These are phyloP conservation scores for Drechslerella stenobrocha DNA, from an alignment of 2,329 filamentous ascomycete genomes.

Conservation along the genomic window DNA sequence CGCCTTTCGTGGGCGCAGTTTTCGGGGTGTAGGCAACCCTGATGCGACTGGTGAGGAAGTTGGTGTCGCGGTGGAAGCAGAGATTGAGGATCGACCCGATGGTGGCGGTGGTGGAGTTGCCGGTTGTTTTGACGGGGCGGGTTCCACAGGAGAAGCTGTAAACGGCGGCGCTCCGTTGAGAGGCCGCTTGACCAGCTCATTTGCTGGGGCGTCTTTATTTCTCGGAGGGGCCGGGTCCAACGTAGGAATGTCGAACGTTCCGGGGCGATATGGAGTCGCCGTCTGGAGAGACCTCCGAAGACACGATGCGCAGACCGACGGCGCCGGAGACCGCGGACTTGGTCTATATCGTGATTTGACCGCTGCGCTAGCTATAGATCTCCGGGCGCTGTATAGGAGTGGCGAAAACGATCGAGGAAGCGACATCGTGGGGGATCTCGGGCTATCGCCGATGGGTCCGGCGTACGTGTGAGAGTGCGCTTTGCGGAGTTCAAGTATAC, in stretches of 20 bases:
- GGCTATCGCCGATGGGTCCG: slow-evolving; percentile 18
- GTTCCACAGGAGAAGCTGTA: slow-evolving; percentile 17
- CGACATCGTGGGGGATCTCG: slow-evolving; percentile 27
- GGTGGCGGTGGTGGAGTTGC: slow-evolving; percentile 5
- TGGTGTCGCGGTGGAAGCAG: slow-evolving; percentile 2
- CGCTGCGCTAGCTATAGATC: slow-evolving; percentile 22
- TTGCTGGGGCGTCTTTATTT: slow-evolving; percentile 23
- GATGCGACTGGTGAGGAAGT: slow-evolving; percentile 1
- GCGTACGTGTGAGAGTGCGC: background rate
- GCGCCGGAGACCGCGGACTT: slow-evolving; percentile 13
- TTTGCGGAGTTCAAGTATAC: background rate
- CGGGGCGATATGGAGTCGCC: slow-evolving; percentile 42
- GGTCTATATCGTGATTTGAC: slow-evolving; percentile 41
- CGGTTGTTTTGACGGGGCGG: background rate
- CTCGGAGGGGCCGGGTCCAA: slow-evolving; percentile 34
- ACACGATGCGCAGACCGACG: slow-evolving; percentile 38
- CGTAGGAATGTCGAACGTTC: slow-evolving; percentile 36
- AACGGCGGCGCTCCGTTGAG: slow-evolving; percentile 22
- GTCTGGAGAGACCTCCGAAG: slow-evolving; percentile 40
- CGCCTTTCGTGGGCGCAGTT: slow-evolving; percentile 80
- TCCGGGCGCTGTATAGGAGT: slow-evolving; percentile 17
- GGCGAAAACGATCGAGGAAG: slow-evolving; percentile 39
- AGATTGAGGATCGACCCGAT: background rate
- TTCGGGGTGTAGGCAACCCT: slow-evolving; percentile 54
- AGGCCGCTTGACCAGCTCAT: slow-evolving; percentile 24